These are phyloP conservation scores for Mortierella sp. DNA, from an alignment of 371 early-diverging fungal genomes.

Conservation along the genomic window DNA sequence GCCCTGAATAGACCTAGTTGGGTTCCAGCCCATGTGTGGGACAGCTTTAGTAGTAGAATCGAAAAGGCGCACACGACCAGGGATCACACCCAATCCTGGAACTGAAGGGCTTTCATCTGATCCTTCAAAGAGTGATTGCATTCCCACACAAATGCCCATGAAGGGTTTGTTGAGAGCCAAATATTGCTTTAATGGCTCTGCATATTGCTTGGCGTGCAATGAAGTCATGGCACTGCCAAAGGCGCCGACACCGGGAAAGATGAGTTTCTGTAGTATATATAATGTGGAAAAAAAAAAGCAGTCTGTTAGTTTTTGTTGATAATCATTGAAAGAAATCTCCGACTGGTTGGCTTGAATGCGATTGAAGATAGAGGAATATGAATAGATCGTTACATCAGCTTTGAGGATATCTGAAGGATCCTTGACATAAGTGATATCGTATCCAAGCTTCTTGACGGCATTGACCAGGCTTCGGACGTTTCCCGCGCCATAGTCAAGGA, in stretches of 20 bases:
- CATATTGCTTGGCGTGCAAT: slow-evolving; percentile 80
- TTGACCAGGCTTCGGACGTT: slow-evolving; percentile 97
- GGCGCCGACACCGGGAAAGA: slow-evolving; percentile 98
- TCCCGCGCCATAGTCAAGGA: slow-evolving; percentile 98
- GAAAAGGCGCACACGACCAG: slow-evolving; percentile 79
- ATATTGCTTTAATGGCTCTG: slow-evolving; percentile 85
- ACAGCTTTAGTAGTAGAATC: slow-evolving; percentile 81
- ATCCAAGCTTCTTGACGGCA: slow-evolving; percentile 91
- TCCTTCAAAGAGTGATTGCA: slow-evolving; percentile 95
- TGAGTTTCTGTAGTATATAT: slow-evolving; percentile 81
- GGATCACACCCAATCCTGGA: slow-evolving; percentile 90
- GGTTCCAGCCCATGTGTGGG: slow-evolving; percentile 99
- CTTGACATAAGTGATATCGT: slow-evolving; percentile 82
- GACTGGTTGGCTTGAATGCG: slow-evolving; percentile 1
- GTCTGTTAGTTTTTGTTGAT: background rate
- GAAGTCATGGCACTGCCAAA: slow-evolving; percentile 93
- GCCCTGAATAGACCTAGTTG: slow-evolving; percentile 58
- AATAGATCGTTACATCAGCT: slow-evolving; percentile 80
- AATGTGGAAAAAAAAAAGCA: background rate
- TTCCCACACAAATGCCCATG: slow-evolving; percentile 98
- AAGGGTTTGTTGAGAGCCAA: slow-evolving; percentile 89
- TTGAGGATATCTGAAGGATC: slow-evolving; percentile 83
- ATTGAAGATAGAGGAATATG: background rate
- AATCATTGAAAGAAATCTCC: slow-evolving; percentile 25
- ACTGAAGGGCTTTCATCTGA: slow-evolving; percentile 89